A percentile compares a stretch with the other conserved stretches of the same genome.
phyloP scores from a whole-genome alignment of 441 rosid genomes.

The Populus tomentosa region DNA sequence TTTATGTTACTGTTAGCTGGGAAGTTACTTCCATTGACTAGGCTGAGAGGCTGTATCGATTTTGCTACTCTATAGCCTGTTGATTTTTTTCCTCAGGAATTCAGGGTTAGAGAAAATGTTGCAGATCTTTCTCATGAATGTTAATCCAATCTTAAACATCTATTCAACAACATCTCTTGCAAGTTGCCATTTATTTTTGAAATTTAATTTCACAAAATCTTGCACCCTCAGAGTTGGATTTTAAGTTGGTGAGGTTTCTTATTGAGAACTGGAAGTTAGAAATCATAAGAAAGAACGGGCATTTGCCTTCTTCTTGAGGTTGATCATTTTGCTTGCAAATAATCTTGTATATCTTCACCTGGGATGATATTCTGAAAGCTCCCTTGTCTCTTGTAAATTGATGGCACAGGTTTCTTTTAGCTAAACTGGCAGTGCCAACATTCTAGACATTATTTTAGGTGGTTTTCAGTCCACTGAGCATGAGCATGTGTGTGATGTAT shows the following conservation, averaged over 20 bases:
- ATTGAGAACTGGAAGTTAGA: background rate
- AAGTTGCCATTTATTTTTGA: background rate
- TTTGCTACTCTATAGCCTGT: background rate
- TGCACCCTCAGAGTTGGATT: background rate
- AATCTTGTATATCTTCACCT: background rate
- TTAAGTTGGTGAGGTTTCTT: background rate
- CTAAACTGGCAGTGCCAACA: background rate
- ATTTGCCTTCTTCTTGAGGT: background rate
- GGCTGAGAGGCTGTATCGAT: too few species aligned
- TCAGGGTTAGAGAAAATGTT: background rate
- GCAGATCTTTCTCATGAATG: background rate
- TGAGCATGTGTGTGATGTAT: background rate
- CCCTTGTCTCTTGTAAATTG: background rate
- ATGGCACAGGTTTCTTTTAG: background rate
- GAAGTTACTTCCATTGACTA: background rate
- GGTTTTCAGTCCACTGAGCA: background rate
- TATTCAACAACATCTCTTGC: background rate
- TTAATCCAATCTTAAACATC: background rate
- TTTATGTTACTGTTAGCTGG: background rate
- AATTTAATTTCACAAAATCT: background rate
- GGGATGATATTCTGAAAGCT: background rate
- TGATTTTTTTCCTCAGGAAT: background rate
- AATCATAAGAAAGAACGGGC: background rate
- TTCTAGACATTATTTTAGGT: background rate
- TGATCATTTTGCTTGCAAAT: background rate